phyloP scores from a whole-genome alignment of 805 yeast genomes.

The Yamadazyma philogaea region DNA sequence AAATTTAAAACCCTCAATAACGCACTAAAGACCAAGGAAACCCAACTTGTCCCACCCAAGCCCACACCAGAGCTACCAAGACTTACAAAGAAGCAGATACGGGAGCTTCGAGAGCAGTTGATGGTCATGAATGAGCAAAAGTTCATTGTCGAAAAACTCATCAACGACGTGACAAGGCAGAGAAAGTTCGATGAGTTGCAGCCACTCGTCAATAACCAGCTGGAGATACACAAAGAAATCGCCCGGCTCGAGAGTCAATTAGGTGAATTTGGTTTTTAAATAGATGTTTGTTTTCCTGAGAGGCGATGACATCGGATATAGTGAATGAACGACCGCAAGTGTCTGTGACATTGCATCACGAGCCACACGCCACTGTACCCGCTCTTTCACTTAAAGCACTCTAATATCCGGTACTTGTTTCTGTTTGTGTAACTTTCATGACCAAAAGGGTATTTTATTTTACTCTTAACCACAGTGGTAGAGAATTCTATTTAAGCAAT shows the following conservation, averaged over 20 bases:
- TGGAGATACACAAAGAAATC: conserved; percentile 54
- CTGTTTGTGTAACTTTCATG: background rate
- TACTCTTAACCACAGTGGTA: background rate
- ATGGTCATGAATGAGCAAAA: conserved; percentile 87
- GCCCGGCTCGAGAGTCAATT: conserved; percentile 43
- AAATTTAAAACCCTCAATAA: conserved; percentile 61
- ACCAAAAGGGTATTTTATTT: conserved; percentile 3
- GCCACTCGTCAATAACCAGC: conserved; percentile 54
- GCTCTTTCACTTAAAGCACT: too few relatives aligned
- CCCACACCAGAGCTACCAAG: conserved; percentile 19
- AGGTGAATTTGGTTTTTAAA: conserved; percentile 50
- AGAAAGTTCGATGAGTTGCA: conserved; percentile 75
- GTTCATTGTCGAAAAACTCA: conserved; percentile 65
- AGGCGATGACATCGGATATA: too few relatives aligned
- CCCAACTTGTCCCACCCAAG: conserved; percentile 20
- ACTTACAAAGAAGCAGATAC: conserved; percentile 50
- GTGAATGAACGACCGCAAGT: background rate
- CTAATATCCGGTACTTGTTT: background rate
- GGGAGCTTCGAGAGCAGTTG: conserved; percentile 64
- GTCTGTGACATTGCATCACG: too few relatives aligned
- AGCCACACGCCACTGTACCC: too few relatives aligned
- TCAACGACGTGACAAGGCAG: conserved; percentile 57
- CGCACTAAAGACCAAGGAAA: conserved; percentile 28
- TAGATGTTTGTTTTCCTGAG: too few relatives aligned
- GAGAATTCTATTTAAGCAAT: background rate